Evolutionary conservation across 768 basidiomycete genomes (phyloP).

Genomic region (Mycena belliarum): DNA sequence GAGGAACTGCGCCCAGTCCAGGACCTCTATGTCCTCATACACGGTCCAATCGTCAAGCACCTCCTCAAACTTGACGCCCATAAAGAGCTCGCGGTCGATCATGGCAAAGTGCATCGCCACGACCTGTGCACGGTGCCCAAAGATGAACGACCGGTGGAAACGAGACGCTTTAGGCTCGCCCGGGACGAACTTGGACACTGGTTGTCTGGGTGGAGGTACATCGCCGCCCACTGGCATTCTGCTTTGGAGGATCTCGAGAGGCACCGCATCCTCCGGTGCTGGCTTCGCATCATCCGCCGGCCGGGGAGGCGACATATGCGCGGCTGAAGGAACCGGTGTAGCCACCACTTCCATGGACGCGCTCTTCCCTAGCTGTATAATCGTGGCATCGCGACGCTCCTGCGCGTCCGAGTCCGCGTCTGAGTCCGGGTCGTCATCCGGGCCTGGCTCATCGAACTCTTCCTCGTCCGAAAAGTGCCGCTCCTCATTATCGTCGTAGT

Average conservation of each 20-base stretch:
- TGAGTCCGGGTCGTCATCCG: constrained; percentile 9
- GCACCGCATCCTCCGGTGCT: constrained; percentile 61
- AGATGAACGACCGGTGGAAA: constrained; percentile 72
- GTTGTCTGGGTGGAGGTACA: constrained; percentile 20
- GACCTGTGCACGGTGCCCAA: constrained; percentile 57
- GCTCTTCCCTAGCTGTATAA: constrained; percentile 24
- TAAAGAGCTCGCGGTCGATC: constrained; percentile 87
- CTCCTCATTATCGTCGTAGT: constrained; percentile 57
- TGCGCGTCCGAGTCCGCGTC: constrained; percentile 14
- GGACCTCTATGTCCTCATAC: constrained; percentile 62
- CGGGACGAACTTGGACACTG: constrained; percentile 38
- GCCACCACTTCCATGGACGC: constrained; percentile 24
- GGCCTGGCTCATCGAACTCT: constrained; percentile 30
- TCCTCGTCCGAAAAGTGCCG: constrained; percentile 56
- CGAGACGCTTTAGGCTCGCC: constrained; percentile 40
- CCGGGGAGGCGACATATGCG: constrained; percentile 33
- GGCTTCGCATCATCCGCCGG: constrained; percentile 47
- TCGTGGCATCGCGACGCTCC: constrained; percentile 13
- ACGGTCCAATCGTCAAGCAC: constrained; percentile 71
- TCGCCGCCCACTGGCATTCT: constrained; percentile 42
- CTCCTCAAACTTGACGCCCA: constrained; percentile 85
- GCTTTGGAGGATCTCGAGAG: constrained; percentile 65
- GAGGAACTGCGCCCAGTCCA: constrained; percentile 84
- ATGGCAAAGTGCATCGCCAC: constrained; percentile 81
- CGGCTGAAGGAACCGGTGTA: constrained; percentile 36